Percentiles rank a stretch among this genome's conserved stretches.
These are phyloP conservation scores for Ramalina intermedia DNA, from an alignment of 495 filamentous ascomycete genomes.

Conservation along the genomic window DNA sequence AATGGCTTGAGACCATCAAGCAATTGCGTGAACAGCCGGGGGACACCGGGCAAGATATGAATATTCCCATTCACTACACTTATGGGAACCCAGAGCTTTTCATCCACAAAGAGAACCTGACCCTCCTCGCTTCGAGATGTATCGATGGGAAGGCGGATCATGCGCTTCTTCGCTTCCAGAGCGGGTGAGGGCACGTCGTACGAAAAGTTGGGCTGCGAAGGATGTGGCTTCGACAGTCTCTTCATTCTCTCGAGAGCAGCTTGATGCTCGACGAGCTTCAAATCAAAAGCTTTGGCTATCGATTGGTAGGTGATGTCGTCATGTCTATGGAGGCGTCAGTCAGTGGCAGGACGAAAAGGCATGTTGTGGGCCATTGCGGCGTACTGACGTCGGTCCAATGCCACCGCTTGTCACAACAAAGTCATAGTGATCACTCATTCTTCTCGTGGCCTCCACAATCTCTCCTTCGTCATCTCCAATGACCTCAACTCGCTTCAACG, in stretches of 20 bases:
- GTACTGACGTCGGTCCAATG: conserved; percentile 76
- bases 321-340: conserved; percentile 43
- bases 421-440: conserved; percentile 82
- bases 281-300: conserved; percentile 74
- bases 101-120: conserved; percentile 62
- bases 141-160: conserved; percentile 77
- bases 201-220: conserved; percentile 59
- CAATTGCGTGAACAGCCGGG: conserved; percentile 63
- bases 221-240: conserved; percentile 54
- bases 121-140: conserved; percentile 38
- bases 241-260: conserved; percentile 72
- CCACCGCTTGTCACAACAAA: conserved; percentile 89
- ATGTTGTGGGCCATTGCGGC: neutral
- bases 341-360: neutral
- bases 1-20: conserved; percentile 60
- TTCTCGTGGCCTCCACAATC: conserved; percentile 71
- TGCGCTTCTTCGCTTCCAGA: conserved; percentile 67
- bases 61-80: conserved; percentile 80
- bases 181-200: conserved; percentile 72
- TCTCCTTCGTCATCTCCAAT: conserved; percentile 82
- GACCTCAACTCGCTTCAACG: conserved; percentile 77
- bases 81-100: conserved; percentile 82
- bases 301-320: conserved; percentile 96
- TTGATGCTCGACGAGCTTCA: conserved; percentile 62
- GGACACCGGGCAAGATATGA: conserved; percentile 85